Percentiles rank a stretch among this genome's conserved stretches.
Conservation (phyloP, 768 basidiomycete genomes). For the Russula griseocarnosa region DNA sequence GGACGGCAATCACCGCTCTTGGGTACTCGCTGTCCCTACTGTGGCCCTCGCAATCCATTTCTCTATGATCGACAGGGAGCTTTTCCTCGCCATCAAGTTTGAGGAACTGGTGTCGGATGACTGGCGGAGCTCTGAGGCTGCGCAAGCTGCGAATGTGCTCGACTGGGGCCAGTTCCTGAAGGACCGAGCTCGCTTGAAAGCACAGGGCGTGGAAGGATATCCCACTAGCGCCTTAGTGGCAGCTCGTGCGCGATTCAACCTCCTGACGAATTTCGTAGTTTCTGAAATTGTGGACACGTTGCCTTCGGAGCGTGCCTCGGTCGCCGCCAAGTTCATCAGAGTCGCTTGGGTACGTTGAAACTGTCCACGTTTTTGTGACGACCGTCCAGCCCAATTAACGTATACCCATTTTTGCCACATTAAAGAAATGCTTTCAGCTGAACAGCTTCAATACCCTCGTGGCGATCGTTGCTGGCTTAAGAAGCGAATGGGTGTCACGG, state of each 20-base stretch:
- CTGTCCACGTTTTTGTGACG: background rate
- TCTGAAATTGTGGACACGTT: slow-evolving; percentile 79
- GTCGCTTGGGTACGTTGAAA: slow-evolving; percentile 68
- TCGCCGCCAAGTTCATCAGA: slow-evolving; percentile 78
- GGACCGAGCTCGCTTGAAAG: slow-evolving; percentile 65
- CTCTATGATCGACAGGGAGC: slow-evolving; percentile 82
- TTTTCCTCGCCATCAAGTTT: slow-evolving; percentile 80
- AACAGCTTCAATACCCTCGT: slow-evolving; percentile 77
- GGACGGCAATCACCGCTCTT: slow-evolving; percentile 57
- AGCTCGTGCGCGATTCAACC: slow-evolving; percentile 77
- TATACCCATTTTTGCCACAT: background rate
- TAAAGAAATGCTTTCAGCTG: slow-evolving; percentile 77
- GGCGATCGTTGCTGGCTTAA: slow-evolving; percentile 74
- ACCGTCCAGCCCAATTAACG: slow-evolving; percentile 9
- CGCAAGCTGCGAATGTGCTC: slow-evolving; percentile 57
- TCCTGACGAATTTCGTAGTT: slow-evolving; percentile 74
- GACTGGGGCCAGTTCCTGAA: slow-evolving; percentile 85
- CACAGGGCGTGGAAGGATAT: slow-evolving; percentile 50
- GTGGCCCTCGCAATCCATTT: slow-evolving; percentile 71
- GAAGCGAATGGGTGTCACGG: slow-evolving; percentile 60
- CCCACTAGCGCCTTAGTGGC: slow-evolving; percentile 71
- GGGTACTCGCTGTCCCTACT: slow-evolving; percentile 60
- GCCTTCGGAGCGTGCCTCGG: slow-evolving; percentile 54
- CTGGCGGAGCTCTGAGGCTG: slow-evolving; percentile 52
- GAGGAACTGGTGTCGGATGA: slow-evolving; percentile 80